Conservation (phyloP, 331 rosid genomes). For the Prunus yedoensis region DNA sequence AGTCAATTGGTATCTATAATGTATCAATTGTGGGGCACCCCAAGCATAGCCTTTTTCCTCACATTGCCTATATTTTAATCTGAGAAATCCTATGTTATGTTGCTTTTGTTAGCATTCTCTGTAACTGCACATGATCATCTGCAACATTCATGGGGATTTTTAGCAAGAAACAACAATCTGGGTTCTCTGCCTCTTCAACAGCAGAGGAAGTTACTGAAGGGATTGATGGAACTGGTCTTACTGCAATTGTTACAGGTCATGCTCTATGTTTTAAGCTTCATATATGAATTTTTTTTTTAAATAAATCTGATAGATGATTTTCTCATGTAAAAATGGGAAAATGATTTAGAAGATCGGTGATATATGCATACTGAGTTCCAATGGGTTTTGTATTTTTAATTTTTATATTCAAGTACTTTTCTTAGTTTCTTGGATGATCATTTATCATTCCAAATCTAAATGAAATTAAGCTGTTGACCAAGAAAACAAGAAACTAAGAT, state of each 20-base stretch:
- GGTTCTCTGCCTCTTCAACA: slow-evolving; percentile 60
- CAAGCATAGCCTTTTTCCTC: no score
- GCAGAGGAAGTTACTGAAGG: slow-evolving; percentile 72
- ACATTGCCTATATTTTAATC: no score
- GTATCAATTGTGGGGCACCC: no score
- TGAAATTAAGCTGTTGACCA: no score
- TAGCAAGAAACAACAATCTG: slow-evolving; percentile 50
- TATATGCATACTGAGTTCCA: background rate
- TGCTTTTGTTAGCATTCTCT: background rate
- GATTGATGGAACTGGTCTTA: slow-evolving; percentile 59
- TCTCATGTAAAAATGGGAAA: background rate
- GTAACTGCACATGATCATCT: background rate
- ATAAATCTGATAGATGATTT: background rate
- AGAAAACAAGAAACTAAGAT: no score
- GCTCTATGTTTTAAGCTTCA: background rate
- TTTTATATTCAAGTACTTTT: background rate
- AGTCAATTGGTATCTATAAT: no score
- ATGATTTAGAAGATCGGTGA: background rate
- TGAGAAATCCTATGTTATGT: background rate
- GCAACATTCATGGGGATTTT: slow-evolving; percentile 47
- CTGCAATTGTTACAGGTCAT: slow-evolving; percentile 70
- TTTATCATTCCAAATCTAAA: no score
- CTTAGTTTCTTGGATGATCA: no score
- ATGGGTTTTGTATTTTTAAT: background rate
- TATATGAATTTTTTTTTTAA: no score